Evolutionary conservation across 2,329 filamentous ascomycete genomes (phyloP).

Genomic region (Kalmusia sp.): DNA sequence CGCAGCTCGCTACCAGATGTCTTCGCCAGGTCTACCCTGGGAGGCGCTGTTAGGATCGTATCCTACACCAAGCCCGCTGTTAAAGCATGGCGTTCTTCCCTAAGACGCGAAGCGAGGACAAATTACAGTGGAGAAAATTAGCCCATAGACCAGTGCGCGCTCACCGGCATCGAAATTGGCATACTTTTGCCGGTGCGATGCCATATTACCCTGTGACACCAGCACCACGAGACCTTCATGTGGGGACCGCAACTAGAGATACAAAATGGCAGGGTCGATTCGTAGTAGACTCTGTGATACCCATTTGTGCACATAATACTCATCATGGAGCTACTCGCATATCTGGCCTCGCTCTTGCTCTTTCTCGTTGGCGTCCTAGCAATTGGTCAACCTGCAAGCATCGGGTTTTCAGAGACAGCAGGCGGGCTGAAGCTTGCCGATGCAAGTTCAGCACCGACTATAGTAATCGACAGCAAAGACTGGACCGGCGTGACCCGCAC

Average conservation of each 20-base stretch:
- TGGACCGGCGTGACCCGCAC: conserved; percentile 71
- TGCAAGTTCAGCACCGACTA: conserved; percentile 24
- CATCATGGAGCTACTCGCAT: conserved; percentile 15
- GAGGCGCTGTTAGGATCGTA: too few species aligned
- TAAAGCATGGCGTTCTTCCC: too few species aligned
- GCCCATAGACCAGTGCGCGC: neutral
- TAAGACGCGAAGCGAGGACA: too few species aligned
- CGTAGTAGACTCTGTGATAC: neutral
- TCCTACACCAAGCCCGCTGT: too few species aligned
- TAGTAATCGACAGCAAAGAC: conserved; percentile 51
- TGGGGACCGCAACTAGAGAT: neutral
- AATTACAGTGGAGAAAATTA: too few species aligned
- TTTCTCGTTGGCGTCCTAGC: conserved; percentile 11
- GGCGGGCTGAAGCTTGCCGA: conserved; percentile 27
- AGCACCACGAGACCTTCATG: neutral
- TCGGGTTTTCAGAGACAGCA: conserved; percentile 24
- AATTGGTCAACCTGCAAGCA: conserved; percentile 26
- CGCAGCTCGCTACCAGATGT: too few species aligned
- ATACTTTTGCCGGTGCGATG: neutral
- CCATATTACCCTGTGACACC: neutral
- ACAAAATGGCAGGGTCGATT: neutral
- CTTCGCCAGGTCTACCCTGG: too few species aligned
- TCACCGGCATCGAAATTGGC: neutral
- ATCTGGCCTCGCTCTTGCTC: conserved; percentile 6
- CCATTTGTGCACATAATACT: neutral